Evolutionary conservation across 2,329 filamentous ascomycete genomes (phyloP).

Genomic region (Talaromyces sp.): DNA sequence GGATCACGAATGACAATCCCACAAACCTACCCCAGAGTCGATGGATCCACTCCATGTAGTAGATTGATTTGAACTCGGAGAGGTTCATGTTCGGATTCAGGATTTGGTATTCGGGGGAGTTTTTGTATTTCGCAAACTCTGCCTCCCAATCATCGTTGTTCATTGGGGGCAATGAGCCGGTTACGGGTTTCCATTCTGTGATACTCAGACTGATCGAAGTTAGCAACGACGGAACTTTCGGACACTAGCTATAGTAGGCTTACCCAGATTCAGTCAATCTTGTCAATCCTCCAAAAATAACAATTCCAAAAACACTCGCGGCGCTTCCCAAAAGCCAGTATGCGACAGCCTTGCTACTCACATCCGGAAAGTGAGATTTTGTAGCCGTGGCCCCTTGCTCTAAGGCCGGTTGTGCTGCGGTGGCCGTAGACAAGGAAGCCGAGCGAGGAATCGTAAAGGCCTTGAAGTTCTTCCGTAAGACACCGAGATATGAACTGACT

Average conservation of each 20-base stretch:
- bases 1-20: constrained; percentile 82
- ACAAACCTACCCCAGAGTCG: constrained; percentile 91
- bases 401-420: constrained; percentile 19
- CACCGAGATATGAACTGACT: constrained; percentile 29
- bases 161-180: constrained; percentile 81
- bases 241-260: constrained; percentile 20
- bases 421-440: constrained; percentile 17
- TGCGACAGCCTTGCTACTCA: constrained; percentile 71
- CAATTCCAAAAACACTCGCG: constrained; percentile 91
- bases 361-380: constrained; percentile 51
- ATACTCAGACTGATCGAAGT: constrained; percentile 71
- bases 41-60: constrained; percentile 99
- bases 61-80: constrained; percentile 95
- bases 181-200: constrained; percentile 97
- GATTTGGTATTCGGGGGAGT: constrained; percentile 86
- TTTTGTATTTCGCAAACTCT: constrained; percentile 88
- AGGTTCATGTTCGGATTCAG: constrained; percentile 92
- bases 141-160: constrained; percentile 79
- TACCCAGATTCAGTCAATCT: constrained; percentile 94
- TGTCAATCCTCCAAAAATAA: constrained; percentile 90
- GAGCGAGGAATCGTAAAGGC: not conserved
- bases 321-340: constrained; percentile 93
- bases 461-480: constrained; percentile 21
- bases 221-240: not conserved
- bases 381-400: constrained; percentile 26